These are phyloP conservation scores for Isoetes taiwanensis DNA, from an alignment of 75 land plant species.

Conservation along the genomic window DNA sequence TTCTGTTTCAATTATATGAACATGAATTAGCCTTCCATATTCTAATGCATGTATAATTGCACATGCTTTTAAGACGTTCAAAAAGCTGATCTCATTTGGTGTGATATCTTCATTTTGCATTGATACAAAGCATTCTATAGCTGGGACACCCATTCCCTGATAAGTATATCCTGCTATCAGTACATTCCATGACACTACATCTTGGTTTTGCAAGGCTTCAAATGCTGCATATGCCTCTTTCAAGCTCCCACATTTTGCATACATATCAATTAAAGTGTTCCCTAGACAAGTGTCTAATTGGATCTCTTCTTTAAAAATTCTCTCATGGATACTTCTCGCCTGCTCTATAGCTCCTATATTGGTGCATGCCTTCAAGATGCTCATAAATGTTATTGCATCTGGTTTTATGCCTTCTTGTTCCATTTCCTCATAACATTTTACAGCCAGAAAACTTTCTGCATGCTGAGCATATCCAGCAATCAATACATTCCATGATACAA, in stretches of 20 bases:
- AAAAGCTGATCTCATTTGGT: conserved; percentile 22
- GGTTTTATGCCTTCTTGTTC: conserved; percentile 15
- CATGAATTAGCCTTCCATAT: not conserved
- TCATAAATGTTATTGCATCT: not conserved
- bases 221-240: conserved; percentile 8
- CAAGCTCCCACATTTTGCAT: conserved; percentile 13
- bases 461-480: conserved; percentile 3
- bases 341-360: conserved; percentile 1
- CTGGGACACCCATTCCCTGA: conserved; percentile 31
- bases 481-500: conserved; percentile 9
- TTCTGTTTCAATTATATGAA: conserved; percentile 5
- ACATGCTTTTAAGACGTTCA: conserved; percentile 8
- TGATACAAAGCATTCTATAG: conserved; percentile 17
- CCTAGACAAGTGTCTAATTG: not conserved
- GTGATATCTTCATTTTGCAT: conserved; percentile 28
- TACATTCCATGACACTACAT: conserved; percentile 40
- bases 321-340: not conserved
- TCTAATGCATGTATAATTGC: not conserved
- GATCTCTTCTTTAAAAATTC: conserved; percentile 1
- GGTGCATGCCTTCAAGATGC: conserved; percentile 5
- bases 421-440: conserved; percentile 8
- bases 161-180: conserved; percentile 48
- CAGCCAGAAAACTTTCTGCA: not conserved
- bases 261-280: conserved; percentile 12
- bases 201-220: conserved; percentile 20